Percentiles rank a stretch among this genome's conserved stretches.
Conservation (phyloP, 1,284 basidiomycete genomes). For the Microbotryum intermedium region DNA sequence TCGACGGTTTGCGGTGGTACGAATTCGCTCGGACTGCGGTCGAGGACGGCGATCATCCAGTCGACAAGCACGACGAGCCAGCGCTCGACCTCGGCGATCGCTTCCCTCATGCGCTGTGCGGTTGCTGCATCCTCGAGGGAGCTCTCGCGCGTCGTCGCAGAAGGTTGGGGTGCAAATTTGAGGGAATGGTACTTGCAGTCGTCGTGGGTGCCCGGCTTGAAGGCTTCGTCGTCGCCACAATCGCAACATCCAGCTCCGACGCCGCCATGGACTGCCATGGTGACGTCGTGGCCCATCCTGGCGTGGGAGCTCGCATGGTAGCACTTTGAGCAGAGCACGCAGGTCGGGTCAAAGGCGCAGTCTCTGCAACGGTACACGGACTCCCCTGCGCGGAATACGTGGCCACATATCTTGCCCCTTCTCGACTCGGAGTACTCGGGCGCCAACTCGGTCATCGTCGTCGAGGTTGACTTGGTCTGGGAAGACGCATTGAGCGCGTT, state of each 20-base stretch:
- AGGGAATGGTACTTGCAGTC: constrained; percentile 22
- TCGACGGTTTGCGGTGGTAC: constrained; percentile 1
- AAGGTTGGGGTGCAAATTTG: constrained; percentile 10
- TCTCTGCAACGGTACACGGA: constrained; percentile 49
- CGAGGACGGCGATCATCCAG: constrained; percentile 26
- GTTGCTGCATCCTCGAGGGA: too few relatives aligned
- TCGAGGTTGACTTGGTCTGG: too few relatives aligned
- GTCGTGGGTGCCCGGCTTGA: constrained; percentile 42
- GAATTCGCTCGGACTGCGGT: constrained; percentile 9
- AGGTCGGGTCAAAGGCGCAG: constrained; percentile 77
- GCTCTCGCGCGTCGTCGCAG: not conserved
- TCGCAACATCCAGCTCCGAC: constrained; percentile 64
- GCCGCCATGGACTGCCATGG: constrained; percentile 82
- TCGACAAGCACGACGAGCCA: constrained; percentile 15
- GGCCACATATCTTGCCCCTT: constrained; percentile 30
- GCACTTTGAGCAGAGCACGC: constrained; percentile 76
- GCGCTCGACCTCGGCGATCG: constrained; percentile 13
- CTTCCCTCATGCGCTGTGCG: constrained; percentile 1
- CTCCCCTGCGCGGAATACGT: constrained; percentile 35
- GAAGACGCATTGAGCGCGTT: not conserved
- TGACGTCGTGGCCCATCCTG: constrained; percentile 63
- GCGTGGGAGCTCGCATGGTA: constrained; percentile 74
- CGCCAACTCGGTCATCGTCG: not conserved
- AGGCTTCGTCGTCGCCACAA: constrained; percentile 81
- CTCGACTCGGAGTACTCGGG: constrained; percentile 9